These are phyloP conservation scores for Porcisia deanei DNA, from an alignment of 208 protist species.

Conservation along the genomic window DNA sequence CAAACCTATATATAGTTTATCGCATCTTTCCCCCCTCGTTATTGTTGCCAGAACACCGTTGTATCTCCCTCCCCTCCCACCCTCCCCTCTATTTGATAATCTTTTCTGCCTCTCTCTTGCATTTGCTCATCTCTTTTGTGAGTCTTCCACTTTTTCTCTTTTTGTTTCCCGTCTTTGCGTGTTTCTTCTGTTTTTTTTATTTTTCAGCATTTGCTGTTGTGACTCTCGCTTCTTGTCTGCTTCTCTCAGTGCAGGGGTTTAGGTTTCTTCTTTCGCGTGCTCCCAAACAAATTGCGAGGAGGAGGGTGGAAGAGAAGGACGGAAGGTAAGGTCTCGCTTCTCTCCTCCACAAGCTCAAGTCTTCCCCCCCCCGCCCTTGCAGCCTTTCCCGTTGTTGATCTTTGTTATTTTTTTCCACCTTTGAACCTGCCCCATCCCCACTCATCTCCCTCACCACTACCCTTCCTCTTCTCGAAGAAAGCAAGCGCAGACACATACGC, in stretches of 20 bases:
- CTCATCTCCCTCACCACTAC: neutral
- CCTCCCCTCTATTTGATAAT: slow-evolving; percentile 5
- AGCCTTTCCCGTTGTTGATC: too few relatives aligned
- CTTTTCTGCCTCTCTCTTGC: neutral
- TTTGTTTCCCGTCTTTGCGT: neutral
- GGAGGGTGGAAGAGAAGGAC: too few relatives aligned
- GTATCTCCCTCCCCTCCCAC: neutral
- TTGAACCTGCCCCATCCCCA: neutral
- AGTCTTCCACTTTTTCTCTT: slow-evolving; percentile 5
- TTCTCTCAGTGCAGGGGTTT: neutral
- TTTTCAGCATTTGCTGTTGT: neutral
- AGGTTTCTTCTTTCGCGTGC: too few relatives aligned
- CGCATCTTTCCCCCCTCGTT: neutral
- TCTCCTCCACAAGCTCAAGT: too few relatives aligned
- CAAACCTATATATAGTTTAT: neutral
- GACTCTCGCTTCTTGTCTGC: neutral
- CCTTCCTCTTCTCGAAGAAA: neutral
- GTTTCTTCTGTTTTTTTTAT: neutral
- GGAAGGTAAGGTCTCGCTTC: too few relatives aligned
- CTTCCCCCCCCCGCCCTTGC: too few relatives aligned
- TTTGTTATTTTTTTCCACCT: neutral
- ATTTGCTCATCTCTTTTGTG: neutral
- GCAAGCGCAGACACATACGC: neutral
- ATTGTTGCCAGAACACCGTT: neutral
- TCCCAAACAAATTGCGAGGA: too few relatives aligned